Conservation (phyloP, 73 alveolate genomes). For the Paramecium bursaria region DNA sequence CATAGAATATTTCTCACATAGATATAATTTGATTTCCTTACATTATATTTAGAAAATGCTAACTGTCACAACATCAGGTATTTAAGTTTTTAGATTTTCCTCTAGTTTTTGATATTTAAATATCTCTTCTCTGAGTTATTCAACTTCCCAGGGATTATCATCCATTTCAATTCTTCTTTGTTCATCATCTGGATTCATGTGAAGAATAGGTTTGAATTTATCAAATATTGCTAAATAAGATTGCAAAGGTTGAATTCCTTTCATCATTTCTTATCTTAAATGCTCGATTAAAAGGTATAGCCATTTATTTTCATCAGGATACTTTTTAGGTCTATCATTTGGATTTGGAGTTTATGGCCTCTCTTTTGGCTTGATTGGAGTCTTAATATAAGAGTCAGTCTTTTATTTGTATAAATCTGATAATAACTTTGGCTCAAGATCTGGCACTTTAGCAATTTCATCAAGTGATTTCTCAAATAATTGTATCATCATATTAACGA, state of each 20-base stretch:
- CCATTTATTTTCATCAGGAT: slow-evolving; percentile 98
- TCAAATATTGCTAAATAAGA: slow-evolving; percentile 92
- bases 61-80: slow-evolving; percentile 94
- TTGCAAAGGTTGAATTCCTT: slow-evolving; percentile 94
- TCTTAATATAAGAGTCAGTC: slow-evolving; percentile 90
- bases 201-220: slow-evolving; percentile 87
- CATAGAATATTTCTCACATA: slow-evolving; percentile 91
- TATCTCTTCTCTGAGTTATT: slow-evolving; percentile 92
- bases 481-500: slow-evolving; percentile 88
- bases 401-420: slow-evolving; percentile 89
- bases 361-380: slow-evolving; percentile 96
- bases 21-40: slow-evolving; percentile 93
- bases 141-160: slow-evolving; percentile 90
- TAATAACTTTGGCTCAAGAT: slow-evolving; percentile 67
- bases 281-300: slow-evolving; percentile 93
- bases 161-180: slow-evolving; percentile 87
- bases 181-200: slow-evolving; percentile 94
- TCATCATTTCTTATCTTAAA: slow-evolving; percentile 80
- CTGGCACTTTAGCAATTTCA: slow-evolving; percentile 89
- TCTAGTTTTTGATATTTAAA: slow-evolving; percentile 90
- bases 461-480: slow-evolving; percentile 97
- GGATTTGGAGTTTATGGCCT: slow-evolving; percentile 87
- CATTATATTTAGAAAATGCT: slow-evolving; percentile 96
- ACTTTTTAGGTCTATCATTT: slow-evolving; percentile 81
- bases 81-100: slow-evolving; percentile 85